These are phyloP conservation scores for Malassezia sympodialis DNA, from an alignment of 1,284 basidiomycete species.

Conservation along the genomic window DNA sequence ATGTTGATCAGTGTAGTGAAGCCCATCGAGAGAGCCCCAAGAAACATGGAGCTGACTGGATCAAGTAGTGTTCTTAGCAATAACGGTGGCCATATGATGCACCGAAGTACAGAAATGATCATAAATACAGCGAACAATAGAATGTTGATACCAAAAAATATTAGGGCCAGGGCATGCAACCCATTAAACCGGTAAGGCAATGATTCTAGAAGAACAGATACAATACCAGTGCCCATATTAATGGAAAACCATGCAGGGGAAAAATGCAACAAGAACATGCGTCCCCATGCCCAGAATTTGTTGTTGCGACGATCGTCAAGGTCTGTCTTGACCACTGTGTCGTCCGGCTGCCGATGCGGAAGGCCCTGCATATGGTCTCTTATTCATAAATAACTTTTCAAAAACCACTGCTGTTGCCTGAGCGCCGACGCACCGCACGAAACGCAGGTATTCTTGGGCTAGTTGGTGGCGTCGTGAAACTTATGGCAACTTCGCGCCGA, in stretches of 20 bases:
- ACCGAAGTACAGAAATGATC: slow-evolving; percentile 50
- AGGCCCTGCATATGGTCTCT: background rate
- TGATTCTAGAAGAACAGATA: slow-evolving; percentile 50
- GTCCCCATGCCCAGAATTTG: background rate
- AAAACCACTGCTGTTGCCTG: background rate
- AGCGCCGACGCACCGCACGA: background rate
- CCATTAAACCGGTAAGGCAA: slow-evolving; percentile 51
- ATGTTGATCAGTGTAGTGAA: slow-evolving; percentile 58
- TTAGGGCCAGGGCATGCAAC: slow-evolving; percentile 47
- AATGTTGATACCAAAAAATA: slow-evolving; percentile 62
- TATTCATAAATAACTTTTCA: background rate
- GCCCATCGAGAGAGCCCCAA: slow-evolving; percentile 64
- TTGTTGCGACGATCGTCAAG: too few species aligned
- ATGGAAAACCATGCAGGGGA: slow-evolving; percentile 34
- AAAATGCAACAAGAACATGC: slow-evolving; percentile 18
- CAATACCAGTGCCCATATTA: slow-evolving; percentile 52
- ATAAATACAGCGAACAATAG: slow-evolving; percentile 58
- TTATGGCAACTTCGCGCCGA: background rate
- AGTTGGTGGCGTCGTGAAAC: background rate
- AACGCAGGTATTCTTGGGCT: background rate
- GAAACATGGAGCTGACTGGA: slow-evolving; percentile 59
- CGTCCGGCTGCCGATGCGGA: background rate
- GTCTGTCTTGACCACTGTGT: background rate
- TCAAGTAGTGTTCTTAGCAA: slow-evolving; percentile 57
- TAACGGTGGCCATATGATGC: slow-evolving; percentile 55